Evolutionary conservation across 2,329 filamentous ascomycete species (phyloP).

Genomic region (Aspergillus caelatus): DNA sequence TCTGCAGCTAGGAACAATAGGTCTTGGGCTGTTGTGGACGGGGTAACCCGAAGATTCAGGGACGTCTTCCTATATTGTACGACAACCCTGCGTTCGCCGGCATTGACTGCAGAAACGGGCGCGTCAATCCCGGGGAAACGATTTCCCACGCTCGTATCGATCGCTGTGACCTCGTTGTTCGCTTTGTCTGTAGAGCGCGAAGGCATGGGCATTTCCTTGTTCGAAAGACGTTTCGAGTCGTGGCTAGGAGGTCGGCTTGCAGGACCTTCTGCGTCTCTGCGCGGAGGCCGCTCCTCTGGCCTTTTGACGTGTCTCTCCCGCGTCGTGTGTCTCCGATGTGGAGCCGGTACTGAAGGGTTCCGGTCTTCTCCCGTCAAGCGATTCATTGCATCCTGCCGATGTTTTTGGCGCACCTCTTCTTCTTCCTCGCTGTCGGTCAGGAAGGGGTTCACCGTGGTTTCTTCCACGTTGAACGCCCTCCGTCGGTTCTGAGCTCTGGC

Average conservation of each 20-base stretch:
- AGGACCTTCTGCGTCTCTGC: background rate
- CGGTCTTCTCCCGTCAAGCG: slow-evolving; percentile 34
- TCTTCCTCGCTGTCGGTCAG: slow-evolving; percentile 16
- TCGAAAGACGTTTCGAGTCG: slow-evolving; percentile 31
- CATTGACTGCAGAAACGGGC: slow-evolving; percentile 78
- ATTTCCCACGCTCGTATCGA: slow-evolving; percentile 21
- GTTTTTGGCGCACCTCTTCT: slow-evolving; percentile 23
- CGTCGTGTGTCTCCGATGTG: slow-evolving; percentile 15
- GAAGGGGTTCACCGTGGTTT: background rate
- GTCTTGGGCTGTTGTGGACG: slow-evolving; percentile 74
- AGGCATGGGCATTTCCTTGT: slow-evolving; percentile 33
- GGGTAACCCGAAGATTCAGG: slow-evolving; percentile 71
- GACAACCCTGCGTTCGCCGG: slow-evolving; percentile 72
- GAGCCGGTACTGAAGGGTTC: slow-evolving; percentile 7
- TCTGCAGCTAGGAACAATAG: slow-evolving; percentile 70
- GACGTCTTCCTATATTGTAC: slow-evolving; percentile 72
- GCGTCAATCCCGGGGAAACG: slow-evolving; percentile 66
- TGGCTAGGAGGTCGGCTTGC: slow-evolving; percentile 13
- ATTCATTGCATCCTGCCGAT: slow-evolving; percentile 38
- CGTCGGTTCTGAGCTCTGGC: background rate
- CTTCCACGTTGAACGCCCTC: background rate
- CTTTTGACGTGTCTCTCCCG: slow-evolving; percentile 16
- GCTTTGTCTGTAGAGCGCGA: slow-evolving; percentile 20
- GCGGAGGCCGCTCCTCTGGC: slow-evolving; percentile 7
- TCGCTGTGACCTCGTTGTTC: background rate